Evolutionary conservation across 805 yeast species (phyloP), one percentile per base, ranked within the genome.

Genomic region (Candida ovalis): DNA sequence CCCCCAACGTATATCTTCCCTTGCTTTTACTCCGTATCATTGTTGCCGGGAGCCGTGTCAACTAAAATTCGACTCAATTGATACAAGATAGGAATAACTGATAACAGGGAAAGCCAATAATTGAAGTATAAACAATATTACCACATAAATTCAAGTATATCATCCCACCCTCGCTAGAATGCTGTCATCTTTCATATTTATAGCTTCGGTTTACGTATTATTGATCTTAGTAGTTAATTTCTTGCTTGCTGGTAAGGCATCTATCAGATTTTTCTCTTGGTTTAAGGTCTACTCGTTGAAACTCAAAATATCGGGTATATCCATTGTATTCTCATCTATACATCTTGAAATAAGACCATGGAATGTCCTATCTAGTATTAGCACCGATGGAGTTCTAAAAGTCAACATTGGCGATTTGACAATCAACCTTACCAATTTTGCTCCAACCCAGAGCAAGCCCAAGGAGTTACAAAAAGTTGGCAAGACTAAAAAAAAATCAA

Each of bases 261-360:
- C 62, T 3, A 39, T 63, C 15, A 57, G 60, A 6, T 48, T 61
- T 30, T 40, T 62, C 9, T 58, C 63, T 3, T 60, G 63, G 65
- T 43, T 60, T 24, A 48, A 52, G 23, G 17, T 62, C 12, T 44
- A 55, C 24, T 43, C 57, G 23, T 40, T 63, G 5, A 47, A 48
- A 3, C 35, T 52, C 15, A 40, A 50, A 19, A 25, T 50, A 9
- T 21, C 45, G 4, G 44, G 48, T 3, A 41, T 46, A 30, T 23
- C 43, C 1, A 18, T 59, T 4, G 22, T 37, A 2, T 43, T 59
- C 18, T 38, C 53, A 5, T 53, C 62, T 1, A 39, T 62, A 15
- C 40, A 48, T 10, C 17, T 60, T 2, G 52, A 47, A 24, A 25
- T 61, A 21, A 45, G 48, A 13, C 60, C 60, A 1, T 49, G 53